A percentile compares a stretch with the other conserved stretches of the same genome.
Evolutionary conservation across 2,329 filamentous ascomycete genomes (phyloP).

Genomic region (Phialophora chinensis): DNA sequence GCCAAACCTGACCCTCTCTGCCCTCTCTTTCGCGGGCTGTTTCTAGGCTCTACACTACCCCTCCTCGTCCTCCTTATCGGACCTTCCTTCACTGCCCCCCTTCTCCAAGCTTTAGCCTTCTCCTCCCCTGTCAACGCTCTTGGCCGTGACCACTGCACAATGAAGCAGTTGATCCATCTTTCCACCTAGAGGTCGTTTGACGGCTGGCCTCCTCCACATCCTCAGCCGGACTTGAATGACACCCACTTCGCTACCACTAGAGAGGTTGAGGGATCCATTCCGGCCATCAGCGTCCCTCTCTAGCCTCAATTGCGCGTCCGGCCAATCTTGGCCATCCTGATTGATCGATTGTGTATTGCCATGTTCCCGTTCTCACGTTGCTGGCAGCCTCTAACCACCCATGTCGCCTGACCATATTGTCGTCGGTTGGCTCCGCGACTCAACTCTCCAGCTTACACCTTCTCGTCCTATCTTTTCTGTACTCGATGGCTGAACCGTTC

Average conservation of each 20-base stretch:
- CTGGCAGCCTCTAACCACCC: background rate
- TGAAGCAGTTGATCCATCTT: conserved; percentile 2
- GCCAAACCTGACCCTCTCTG: conserved; percentile 16
- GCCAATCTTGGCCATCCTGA: conserved; percentile 3
- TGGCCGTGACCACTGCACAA: background rate
- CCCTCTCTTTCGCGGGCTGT: background rate
- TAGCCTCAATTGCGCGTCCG: conserved; percentile 28
- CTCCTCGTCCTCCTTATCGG: background rate
- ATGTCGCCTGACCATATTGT: conserved; percentile 30
- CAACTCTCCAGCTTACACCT: background rate
- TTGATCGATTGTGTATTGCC: conserved; percentile 8
- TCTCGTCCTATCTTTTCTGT: conserved; percentile 10
- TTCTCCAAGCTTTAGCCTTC: conserved; percentile 1
- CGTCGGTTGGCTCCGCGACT: background rate
- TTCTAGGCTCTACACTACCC: background rate
- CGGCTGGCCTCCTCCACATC: conserved; percentile 1
- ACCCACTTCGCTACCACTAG: conserved; percentile 23
- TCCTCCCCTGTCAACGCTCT: background rate
- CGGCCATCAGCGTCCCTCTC: conserved; percentile 17
- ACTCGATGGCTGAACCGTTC: background rate
- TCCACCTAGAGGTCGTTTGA: background rate
- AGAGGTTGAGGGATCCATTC: conserved; percentile 9
- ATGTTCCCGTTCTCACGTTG: conserved; percentile 13
- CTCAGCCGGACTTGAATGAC: conserved; percentile 13
- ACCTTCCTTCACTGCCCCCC: background rate